Evolutionary conservation across 2,329 filamentous ascomycete species (phyloP), one percentile per base, ranked within the genome.

Genomic region (Xylariaceae sp.): DNA sequence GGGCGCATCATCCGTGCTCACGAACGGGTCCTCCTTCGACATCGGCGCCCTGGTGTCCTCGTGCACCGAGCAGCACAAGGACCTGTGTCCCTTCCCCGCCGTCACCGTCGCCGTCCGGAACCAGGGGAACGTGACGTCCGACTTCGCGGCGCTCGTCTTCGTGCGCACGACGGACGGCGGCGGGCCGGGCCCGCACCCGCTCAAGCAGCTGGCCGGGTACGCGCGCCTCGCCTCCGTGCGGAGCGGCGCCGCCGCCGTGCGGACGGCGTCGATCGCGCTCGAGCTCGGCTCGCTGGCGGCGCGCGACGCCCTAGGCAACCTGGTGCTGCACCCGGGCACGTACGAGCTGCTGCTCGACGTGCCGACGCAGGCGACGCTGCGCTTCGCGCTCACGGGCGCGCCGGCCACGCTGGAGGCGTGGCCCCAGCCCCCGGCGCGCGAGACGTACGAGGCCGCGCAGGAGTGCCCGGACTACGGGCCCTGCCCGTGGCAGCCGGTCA

Each of bases 61-160:
- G 17, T 44, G 50, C 30, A 57, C 56, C 39, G 52, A 45, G 9
- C n/a, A 47, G 12, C 53, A 59, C 49, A 14, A 52, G 22, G 62
- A 59, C 49, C 56, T 47, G 13, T 65, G 62, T 37, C 40, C 59
- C 3, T 60, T 69, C 43, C 42, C 53, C 4, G 49, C 56, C 17
- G 43, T 65, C 13, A 35, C 43, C 1, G 55, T 70, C 15, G 45
- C 55, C 1, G 56, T 70, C 19, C 45, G 52, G 2, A 71, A 71
- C 41, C 60, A 55, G 2, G 63, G 62, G 10, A 46, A 46, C 1
- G 38, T 48, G 21, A 53, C 54, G 2, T 68, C 64, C 1, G 67
- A 70, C 49, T 72, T 65, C 41, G 59, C 65, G 6, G 55, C 59
- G 12, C 52, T 72, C 5, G 55, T 55, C 4, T 71, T 68, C 52